Evolutionary conservation across 1,139 yeast genomes (phyloP).

Genomic region (Saccharomyces hybrid): DNA sequence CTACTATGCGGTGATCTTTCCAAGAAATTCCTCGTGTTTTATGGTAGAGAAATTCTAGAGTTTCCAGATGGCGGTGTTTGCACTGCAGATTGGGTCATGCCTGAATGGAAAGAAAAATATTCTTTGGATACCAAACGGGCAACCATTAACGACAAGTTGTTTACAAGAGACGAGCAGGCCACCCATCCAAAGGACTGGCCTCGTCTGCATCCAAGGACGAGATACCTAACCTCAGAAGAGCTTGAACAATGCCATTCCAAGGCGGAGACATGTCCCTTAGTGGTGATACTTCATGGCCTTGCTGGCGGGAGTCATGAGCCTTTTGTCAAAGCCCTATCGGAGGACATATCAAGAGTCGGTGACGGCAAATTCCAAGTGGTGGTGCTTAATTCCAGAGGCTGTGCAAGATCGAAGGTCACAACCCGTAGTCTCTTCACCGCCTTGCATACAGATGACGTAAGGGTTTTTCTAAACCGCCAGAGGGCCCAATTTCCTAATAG

Average conservation of each 20-base stretch:
- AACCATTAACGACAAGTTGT: slow-evolving; percentile 35
- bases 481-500: slow-evolving; percentile 53
- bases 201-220: slow-evolving; percentile 62
- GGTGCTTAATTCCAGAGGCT: slow-evolving; percentile 77
- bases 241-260: slow-evolving; percentile 25
- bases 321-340: slow-evolving; percentile 55
- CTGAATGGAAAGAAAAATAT: slow-evolving; percentile 32
- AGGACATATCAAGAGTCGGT: slow-evolving; percentile 12
- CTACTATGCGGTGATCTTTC: slow-evolving; percentile 39
- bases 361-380: slow-evolving; percentile 47
- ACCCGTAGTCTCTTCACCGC: slow-evolving; percentile 70
- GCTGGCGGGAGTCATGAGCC: slow-evolving; percentile 89
- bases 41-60: slow-evolving; percentile 61
- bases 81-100: slow-evolving; percentile 66
- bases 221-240: slow-evolving; percentile 54
- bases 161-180: slow-evolving; percentile 42
- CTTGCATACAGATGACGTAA: slow-evolving; percentile 61
- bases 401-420: slow-evolving; percentile 69
- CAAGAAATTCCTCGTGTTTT: slow-evolving; percentile 47
- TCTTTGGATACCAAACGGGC: slow-evolving; percentile 16
- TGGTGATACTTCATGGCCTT: slow-evolving; percentile 68
- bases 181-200: slow-evolving; percentile 63
- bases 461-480: slow-evolving; percentile 47
- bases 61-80: slow-evolving; percentile 58
- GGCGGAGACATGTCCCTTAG: slow-evolving; percentile 45